Percentiles rank a stretch among this genome's conserved stretches.
Evolutionary conservation across 129 eudicot species (phyloP).

Genomic region (Logfia minima): DNA sequence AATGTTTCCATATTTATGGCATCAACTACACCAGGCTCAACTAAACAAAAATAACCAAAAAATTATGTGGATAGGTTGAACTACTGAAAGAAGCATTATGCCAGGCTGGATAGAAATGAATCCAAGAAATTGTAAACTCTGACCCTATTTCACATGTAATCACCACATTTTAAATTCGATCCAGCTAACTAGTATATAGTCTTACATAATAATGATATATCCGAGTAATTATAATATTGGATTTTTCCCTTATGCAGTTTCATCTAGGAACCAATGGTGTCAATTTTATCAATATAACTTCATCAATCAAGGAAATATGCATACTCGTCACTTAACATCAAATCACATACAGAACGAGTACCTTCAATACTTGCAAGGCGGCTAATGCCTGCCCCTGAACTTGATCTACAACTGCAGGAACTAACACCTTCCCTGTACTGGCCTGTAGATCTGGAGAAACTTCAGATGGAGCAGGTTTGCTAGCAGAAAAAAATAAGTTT

Average conservation of each 20-base stretch:
- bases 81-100: no score
- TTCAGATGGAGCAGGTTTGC: conserved; percentile 88
- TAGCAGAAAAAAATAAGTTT: conserved; percentile 48
- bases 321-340: neutral
- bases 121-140: no score
- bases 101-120: no score
- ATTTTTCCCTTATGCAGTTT: neutral
- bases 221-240: neutral
- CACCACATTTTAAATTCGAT: no score
- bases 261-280: neutral
- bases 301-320: neutral
- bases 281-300: neutral
- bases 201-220: no score
- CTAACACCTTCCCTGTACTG: conserved; percentile 79
- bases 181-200: no score
- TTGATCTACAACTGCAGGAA: conserved; percentile 88
- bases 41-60: no score
- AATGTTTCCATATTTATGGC: no score
- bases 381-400: conserved; percentile 90
- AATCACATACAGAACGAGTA: conserved; percentile 1
- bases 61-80: no score
- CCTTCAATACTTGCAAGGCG: conserved; percentile 94
- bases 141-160: no score
- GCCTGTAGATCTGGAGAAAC: conserved; percentile 75
- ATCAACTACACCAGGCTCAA: no score